Base-by-base conservation (phyloP, 2,329 filamentous ascomycete species). In the Talaromyces sp. region DNA sequence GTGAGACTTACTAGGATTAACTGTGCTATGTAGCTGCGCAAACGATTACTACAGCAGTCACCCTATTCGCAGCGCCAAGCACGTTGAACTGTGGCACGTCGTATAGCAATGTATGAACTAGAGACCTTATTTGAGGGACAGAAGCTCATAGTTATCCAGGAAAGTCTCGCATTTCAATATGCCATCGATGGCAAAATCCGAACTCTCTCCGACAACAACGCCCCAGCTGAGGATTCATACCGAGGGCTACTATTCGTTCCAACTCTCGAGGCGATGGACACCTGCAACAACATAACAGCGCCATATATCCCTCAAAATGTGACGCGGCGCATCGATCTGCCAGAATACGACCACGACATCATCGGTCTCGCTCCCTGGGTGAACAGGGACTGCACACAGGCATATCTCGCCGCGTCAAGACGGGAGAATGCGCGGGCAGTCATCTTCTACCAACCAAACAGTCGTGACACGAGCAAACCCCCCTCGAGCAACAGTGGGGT, bases 321-420 rank as follows among this genome's bases (percentile, higher is more conserved):
- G 60, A 96, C 91, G 12, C 86, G 89, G 16, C 83, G 85, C 67
- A 73, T 76, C n/a, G 83, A 95, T 69, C 84, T 97, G 16, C 81
- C 83, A 0, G 83, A 83, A 56, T 72, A 74, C 23, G 86, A 89
- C 66, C 92, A 91, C 73, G 87, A 89, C 60, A 81, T 92, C 57
- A 85, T 97, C 68, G 93, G 90, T 31, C 78, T 97, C 59, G 93
- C 91, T 28, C 94, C 94, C 31, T 98, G 94, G 93, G 86, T 92
- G 68, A 89, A 83, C 64, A 78, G 83, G 7, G 79, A 85, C 30
- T 99, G 94, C 72, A 89, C 91, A 12, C 76, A 82, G 60, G 84
- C 88, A 52, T 96, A 92, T 72, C 82, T 98, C 54, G 76, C 82
- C 18, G 78, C 80, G 12, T 83, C 83, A 2, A 81, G 85, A 23